phyloP scores from a whole-genome alignment of 129 eudicot species.

The Glebionis coronaria region DNA sequence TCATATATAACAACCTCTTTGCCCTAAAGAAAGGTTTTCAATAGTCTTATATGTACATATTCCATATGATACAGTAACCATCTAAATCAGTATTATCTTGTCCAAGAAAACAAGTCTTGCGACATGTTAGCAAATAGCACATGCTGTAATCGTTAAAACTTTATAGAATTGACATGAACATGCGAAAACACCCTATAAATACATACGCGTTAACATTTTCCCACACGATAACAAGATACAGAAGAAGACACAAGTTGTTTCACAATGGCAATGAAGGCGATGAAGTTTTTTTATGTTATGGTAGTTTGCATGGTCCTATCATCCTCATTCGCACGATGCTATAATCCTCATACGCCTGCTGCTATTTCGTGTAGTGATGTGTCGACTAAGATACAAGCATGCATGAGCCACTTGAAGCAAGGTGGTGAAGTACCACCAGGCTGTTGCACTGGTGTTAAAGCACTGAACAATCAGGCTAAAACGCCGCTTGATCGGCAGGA shows the following conservation, averaged over 20 bases:
- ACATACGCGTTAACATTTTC: background rate
- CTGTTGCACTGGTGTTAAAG: constrained; percentile 39
- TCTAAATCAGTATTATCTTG: too few species aligned
- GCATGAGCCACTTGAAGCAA: constrained; percentile 22
- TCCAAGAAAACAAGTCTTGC: too few species aligned
- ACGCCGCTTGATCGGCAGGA: constrained; percentile 24
- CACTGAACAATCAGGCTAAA: constrained; percentile 14
- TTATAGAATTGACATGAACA: background rate
- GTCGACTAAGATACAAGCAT: constrained; percentile 6
- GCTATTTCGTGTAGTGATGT: constrained; percentile 34
- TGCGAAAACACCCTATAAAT: constrained; percentile 15
- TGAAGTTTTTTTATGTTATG: constrained; percentile 17
- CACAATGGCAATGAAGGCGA: constrained; percentile 12
- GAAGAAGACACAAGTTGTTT: background rate
- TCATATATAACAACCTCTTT: too few species aligned
- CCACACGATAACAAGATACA: constrained; percentile 1
- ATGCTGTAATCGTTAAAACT: background rate
- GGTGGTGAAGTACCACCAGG: background rate
- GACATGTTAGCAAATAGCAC: too few species aligned
- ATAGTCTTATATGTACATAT: too few species aligned
- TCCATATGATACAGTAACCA: too few species aligned
- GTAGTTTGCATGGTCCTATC: constrained; percentile 21
- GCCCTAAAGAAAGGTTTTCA: too few species aligned
- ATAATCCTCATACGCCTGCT: too few species aligned
- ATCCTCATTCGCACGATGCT: constrained; percentile 23